These are phyloP conservation scores for Pogostemon cablin DNA, from an alignment of 257 asterid species.

Conservation along the genomic window DNA sequence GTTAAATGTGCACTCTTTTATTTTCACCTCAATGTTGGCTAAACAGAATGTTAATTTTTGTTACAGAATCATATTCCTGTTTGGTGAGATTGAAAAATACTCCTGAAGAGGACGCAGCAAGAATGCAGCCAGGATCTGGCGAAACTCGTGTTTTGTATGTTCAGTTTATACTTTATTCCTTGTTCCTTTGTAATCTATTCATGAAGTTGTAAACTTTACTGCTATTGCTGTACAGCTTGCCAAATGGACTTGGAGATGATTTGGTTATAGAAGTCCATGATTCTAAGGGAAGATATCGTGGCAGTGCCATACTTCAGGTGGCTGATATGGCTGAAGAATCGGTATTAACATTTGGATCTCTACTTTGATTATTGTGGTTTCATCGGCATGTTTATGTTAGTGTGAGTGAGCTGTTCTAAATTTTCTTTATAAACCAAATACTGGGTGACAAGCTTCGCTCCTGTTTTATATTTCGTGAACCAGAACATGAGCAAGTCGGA, in stretches of 20 bases:
- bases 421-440: conserved; percentile 33
- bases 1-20: conserved; percentile 21
- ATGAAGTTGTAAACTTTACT: conserved; percentile 25
- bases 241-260: conserved; percentile 92
- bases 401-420: conserved; percentile 14
- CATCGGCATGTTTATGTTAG: neutral
- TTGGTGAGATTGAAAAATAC: conserved; percentile 78
- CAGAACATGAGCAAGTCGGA: conserved; percentile 94
- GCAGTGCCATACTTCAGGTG: conserved; percentile 80
- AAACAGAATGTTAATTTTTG: conserved; percentile 1
- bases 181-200: conserved; percentile 15
- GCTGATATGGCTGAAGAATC: conserved; percentile 91
- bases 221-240: conserved; percentile 57
- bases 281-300: conserved; percentile 79
- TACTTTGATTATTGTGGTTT: conserved; percentile 16
- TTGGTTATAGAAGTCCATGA: conserved; percentile 76
- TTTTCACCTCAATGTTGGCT: conserved; percentile 15
- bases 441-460: conserved; percentile 90
- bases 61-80: conserved; percentile 81
- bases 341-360: conserved; percentile 47
- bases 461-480: conserved; percentile 77
- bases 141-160: conserved; percentile 92
- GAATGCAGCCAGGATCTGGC: conserved; percentile 96
- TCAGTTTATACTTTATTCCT: conserved; percentile 21
- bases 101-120: conserved; percentile 74